Evolutionary conservation across 345 rosid species (phyloP).

Genomic region (Physaria fendleri): DNA sequence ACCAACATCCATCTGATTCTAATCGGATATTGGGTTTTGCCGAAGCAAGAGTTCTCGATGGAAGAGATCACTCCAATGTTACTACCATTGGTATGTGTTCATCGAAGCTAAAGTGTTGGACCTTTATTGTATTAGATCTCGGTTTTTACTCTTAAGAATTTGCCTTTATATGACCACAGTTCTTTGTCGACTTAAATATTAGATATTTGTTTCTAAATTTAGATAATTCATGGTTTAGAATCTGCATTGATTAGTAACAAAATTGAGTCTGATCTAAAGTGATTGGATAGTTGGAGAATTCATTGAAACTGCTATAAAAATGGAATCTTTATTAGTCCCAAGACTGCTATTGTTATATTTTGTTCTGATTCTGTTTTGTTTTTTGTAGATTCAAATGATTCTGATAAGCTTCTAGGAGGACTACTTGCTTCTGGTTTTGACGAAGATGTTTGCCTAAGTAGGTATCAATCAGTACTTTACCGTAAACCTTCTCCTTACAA

Average conservation of each 20-base stretch:
- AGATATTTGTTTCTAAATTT: background rate
- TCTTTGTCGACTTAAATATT: background rate
- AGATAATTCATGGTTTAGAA: background rate
- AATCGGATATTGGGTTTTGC: conserved; percentile 28
- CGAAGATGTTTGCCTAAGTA: conserved; percentile 32
- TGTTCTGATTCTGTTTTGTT: too few relatives aligned
- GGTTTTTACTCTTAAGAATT: background rate
- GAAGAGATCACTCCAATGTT: conserved; percentile 13
- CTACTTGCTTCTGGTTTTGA: conserved; percentile 30
- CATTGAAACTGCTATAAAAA: background rate
- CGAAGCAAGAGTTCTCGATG: conserved; percentile 40
- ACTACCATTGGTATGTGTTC: conserved; percentile 1
- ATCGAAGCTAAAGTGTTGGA: background rate
- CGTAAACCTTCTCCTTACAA: conserved; percentile 36
- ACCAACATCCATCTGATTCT: conserved; percentile 30
- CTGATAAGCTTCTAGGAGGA: conserved; percentile 38
- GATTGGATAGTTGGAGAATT: background rate
- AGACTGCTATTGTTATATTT: background rate
- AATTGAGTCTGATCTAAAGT: background rate
- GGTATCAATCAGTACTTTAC: conserved; percentile 25
- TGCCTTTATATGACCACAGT: background rate
- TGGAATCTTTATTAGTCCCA: background rate
- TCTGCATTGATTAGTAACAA: background rate
- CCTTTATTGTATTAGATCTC: too few relatives aligned
- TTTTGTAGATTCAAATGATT: too few relatives aligned